Conservation (phyloP, 331 rosid genomes). For the Malus hybrid region DNA sequence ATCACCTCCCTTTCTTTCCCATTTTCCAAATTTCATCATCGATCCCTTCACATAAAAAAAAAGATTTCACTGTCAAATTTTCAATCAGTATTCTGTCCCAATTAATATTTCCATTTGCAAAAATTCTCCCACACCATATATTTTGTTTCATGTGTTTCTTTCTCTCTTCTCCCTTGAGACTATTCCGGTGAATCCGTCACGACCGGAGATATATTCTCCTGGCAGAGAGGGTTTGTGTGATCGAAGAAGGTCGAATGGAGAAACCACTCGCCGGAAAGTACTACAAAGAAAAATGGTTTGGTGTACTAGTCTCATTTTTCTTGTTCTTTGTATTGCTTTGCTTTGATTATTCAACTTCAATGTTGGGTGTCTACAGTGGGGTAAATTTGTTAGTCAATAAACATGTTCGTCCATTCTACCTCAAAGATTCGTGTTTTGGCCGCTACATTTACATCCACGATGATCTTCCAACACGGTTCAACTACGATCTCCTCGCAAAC, state of each 20-base stretch:
- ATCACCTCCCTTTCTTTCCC: neutral
- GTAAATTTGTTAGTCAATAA: conserved; percentile 12
- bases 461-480: conserved; percentile 45
- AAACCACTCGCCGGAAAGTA: conserved; percentile 20
- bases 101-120: too few relatives aligned
- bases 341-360: conserved; percentile 41
- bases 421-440: conserved; percentile 36
- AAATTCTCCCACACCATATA: neutral
- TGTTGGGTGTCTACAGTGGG: conserved; percentile 5
- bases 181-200: neutral
- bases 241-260: conserved; percentile 25
- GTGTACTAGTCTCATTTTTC: conserved; percentile 29
- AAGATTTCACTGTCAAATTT: too few relatives aligned
- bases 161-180: neutral
- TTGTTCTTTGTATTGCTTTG: conserved; percentile 19
- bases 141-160: too few relatives aligned
- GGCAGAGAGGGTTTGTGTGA: neutral
- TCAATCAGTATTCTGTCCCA: too few relatives aligned
- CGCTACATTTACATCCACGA: conserved; percentile 49
- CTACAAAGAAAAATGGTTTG: conserved; percentile 29
- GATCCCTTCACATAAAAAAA: neutral
- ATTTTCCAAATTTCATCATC: neutral
- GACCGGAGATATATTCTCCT: too few relatives aligned
- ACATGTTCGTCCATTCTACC: neutral
- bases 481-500: conserved; percentile 32